Evolutionary conservation across 768 basidiomycete species (phyloP), one percentile per base, ranked within the genome.

Genomic region (Tubosaeta brunneosetosa): DNA sequence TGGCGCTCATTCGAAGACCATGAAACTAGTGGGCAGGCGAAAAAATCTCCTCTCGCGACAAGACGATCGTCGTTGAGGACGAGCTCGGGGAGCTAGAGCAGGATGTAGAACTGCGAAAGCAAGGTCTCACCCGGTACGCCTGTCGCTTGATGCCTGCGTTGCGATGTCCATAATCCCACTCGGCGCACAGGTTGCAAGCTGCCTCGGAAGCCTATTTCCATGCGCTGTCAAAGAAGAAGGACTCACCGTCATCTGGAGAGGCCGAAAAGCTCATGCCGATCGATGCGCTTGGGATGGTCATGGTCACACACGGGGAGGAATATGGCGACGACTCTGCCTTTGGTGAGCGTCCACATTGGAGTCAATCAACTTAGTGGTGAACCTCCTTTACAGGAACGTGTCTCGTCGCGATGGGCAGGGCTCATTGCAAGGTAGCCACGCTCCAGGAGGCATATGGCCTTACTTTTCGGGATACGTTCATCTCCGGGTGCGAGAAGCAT

Each of bases 241-340:
- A 83, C 19, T 81, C 77, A n/a, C 78, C 79, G 25, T 80, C 77
- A 1, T 69, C 83, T 3, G 82, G 82, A 14, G 81, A 83, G 51
- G 54, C 66, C 6, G 86, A 86, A 55, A 91, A 94, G 65, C 75
- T 89, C 33, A 69, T 91, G 11, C 81, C 87, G 0, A 74, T 91
- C 27, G 91, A 94, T 58, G 80, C 83, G 27, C 74, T 95, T 10
- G 92, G 92, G 1, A 77, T 91, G 49, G 87, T 91, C 43, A 92
- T 94, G 91, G 85, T 91, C 51, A 74, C 79, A 25, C 88, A 91
- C 61, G 91, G 91, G 13, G 88, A 90, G 57, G 82, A 91, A 61
- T 85, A 88, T 62, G 81, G 81, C n/a, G 78, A 81, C 1, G 85
- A 88, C 53, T 91, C 88, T 40, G 75, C 78, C 0, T 90, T 83